These are phyloP conservation scores for Trichoderma sp. DNA, from an alignment of 2,329 filamentous ascomycete species.

Conservation along the genomic window DNA sequence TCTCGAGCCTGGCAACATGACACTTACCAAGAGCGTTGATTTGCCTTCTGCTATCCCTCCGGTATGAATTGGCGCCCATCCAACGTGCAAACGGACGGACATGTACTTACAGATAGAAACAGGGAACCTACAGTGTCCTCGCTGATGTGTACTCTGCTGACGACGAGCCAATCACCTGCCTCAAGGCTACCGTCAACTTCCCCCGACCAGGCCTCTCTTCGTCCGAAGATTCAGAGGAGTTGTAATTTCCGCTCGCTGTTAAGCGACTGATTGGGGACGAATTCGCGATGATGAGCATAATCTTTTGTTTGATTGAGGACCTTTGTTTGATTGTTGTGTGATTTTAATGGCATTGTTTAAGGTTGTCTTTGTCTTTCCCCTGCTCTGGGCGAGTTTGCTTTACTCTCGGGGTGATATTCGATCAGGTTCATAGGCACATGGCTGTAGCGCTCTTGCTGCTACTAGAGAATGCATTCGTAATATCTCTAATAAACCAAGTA, in stretches of 20 bases:
- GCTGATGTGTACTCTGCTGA: constrained; percentile 82
- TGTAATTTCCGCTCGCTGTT: constrained; percentile 36
- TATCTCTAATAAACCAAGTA: constrained; percentile 1
- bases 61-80: constrained; percentile 66
- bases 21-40: constrained; percentile 77
- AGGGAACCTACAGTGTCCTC: constrained; percentile 88
- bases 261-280: not conserved
- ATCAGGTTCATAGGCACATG: constrained; percentile 13
- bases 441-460: not conserved
- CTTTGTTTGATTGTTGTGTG: constrained; percentile 11
- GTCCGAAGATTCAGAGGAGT: constrained; percentile 41
- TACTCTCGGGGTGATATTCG: not conserved
- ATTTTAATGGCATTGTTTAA: constrained; percentile 18
- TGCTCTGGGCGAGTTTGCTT: constrained; percentile 11
- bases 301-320: not conserved
- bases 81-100: too few species aligned
- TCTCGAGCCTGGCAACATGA: constrained; percentile 74
- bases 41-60: constrained; percentile 86
- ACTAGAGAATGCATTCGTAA: constrained; percentile 1
- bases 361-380: constrained; percentile 7
- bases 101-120: constrained; percentile 29
- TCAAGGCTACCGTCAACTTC: constrained; percentile 74
- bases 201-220: constrained; percentile 39
- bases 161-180: constrained; percentile 77
- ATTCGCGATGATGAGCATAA: not conserved